Conservation (phyloP, 2,329 filamentous ascomycete species). For the Pochonia chlamydosporia region DNA sequence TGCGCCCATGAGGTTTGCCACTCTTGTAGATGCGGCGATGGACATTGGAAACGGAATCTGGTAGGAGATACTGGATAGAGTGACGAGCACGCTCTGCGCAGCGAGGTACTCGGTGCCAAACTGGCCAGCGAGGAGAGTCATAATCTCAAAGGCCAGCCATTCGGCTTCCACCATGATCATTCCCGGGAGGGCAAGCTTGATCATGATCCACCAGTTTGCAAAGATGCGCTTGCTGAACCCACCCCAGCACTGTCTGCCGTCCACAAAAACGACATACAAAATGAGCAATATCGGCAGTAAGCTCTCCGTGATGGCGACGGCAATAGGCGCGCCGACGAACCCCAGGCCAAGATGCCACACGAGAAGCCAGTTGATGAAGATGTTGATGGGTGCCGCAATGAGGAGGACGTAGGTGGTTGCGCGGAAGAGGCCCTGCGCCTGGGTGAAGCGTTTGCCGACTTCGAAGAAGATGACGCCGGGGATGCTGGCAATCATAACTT, state of each 20-base stretch:
- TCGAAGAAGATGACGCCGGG: constrained; percentile 76
- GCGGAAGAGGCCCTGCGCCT: constrained; percentile 75
- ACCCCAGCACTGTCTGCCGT: constrained; percentile 76
- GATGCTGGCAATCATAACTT: constrained; percentile 65
- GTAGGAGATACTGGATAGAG: constrained; percentile 73
- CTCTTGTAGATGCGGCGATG: constrained; percentile 80
- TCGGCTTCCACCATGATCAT: constrained; percentile 94
- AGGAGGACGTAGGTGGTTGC: constrained; percentile 73
- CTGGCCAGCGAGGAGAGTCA: constrained; percentile 76
- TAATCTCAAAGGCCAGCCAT: constrained; percentile 85
- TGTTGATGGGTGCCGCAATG: constrained; percentile 70
- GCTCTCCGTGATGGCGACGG: constrained; percentile 72
- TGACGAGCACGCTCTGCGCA: constrained; percentile 80
- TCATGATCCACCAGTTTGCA: constrained; percentile 74
- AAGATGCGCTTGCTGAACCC: constrained; percentile 68
- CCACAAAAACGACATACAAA: constrained; percentile 68
- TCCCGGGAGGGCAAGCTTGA: constrained; percentile 79
- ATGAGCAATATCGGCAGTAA: constrained; percentile 73
- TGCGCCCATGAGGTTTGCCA: constrained; percentile 89
- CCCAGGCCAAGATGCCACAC: constrained; percentile 66
- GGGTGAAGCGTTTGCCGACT: constrained; percentile 71
- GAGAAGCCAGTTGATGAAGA: constrained; percentile 71
- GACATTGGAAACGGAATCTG: constrained; percentile 89
- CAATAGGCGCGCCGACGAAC: constrained; percentile 77
- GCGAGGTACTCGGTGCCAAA: constrained; percentile 76